phyloP scores from a whole-genome alignment of 306 rosid species.

The Dalbergia oliveri region DNA sequence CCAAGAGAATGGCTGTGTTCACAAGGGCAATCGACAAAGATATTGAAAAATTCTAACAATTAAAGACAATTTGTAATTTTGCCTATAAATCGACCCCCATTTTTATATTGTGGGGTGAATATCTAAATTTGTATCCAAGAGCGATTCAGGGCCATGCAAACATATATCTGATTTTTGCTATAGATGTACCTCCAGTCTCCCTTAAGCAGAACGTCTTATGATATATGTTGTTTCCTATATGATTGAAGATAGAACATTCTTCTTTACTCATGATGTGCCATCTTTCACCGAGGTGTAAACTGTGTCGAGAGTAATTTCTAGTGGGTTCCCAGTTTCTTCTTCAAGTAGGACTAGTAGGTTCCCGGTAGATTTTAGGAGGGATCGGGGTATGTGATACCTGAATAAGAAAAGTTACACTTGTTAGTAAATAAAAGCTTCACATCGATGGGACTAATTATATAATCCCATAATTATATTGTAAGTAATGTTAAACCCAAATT shows the following conservation, averaged over 20 bases:
- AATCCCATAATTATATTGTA: not conserved
- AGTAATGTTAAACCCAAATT: slow-evolving; percentile 3
- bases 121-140: not conserved
- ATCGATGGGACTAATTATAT: slow-evolving; percentile 7
- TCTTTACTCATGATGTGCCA: slow-evolving; percentile 31
- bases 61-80: slow-evolving; percentile 30
- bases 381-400: slow-evolving; percentile 89
- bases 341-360: slow-evolving; percentile 75
- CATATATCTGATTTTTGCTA: slow-evolving; percentile 2
- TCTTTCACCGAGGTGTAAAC: slow-evolving; percentile 38
- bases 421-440: slow-evolving; percentile 35
- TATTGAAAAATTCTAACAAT: slow-evolving; percentile 15
- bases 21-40: slow-evolving; percentile 5
- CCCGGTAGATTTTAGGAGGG: slow-evolving; percentile 68
- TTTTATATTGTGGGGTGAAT: not conserved
- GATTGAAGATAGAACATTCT: slow-evolving; percentile 16
- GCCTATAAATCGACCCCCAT: slow-evolving; percentile 1
- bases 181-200: not conserved
- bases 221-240: slow-evolving; percentile 2
- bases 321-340: slow-evolving; percentile 80
- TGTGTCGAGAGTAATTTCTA: slow-evolving; percentile 55
- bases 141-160: not conserved
- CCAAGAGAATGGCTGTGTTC: slow-evolving; percentile 18
- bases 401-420: slow-evolving; percentile 27
- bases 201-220: slow-evolving; percentile 22